Base-by-base conservation (phyloP, 2,329 filamentous ascomycete genomes). In the Ceratocystis destructans region DNA sequence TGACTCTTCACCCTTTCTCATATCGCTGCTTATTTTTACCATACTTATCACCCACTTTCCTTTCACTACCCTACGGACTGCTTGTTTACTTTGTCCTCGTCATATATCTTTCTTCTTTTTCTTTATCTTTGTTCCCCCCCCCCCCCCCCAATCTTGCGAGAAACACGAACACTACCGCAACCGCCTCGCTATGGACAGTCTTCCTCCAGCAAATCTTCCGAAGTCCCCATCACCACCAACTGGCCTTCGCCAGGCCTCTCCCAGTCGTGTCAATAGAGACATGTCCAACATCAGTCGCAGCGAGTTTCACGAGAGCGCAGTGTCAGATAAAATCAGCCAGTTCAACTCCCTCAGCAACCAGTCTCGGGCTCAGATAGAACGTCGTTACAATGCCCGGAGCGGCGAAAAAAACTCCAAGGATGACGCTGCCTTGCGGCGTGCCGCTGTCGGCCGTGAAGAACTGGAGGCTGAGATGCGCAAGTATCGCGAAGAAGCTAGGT, bases 391-490 rank as follows among this genome's bases (percentile, higher is more conserved):
- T 37, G 46, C 46, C 59, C 61, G 46, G n/a, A 31, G 2, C 8
- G 59, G 28, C 10, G 53, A 64, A 25, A 67, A 37, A 7, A 59
- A 12, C 37, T 1, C 5, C 28, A 59, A 64, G 17, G 61, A 62
- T 8, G 85, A 87, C 70, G 84, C 84, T 41, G 85, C 85, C 37
- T 76, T 87, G 17, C 86, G 85, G 73, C 81, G 85, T 61, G 85
- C 85, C 69, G 83, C 86, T 79, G 73, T 87, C 61, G 86, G 85
- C 15, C 80, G 86, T 55, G 87, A 91, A 72, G 86, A 88, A 75
- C 85, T 87, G 12, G 87, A 90, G 76, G 77, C 76, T n/a, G 86
- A 90, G 71, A 80, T 85, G 76, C 80, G 82, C 69, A 80, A 80
- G 53, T 81, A 83, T 71, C 80, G 81, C 68, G 85, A 89, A 7